Conservation (phyloP, 2,329 filamentous ascomycete genomes). For the Aspergillus sp. region DNA sequence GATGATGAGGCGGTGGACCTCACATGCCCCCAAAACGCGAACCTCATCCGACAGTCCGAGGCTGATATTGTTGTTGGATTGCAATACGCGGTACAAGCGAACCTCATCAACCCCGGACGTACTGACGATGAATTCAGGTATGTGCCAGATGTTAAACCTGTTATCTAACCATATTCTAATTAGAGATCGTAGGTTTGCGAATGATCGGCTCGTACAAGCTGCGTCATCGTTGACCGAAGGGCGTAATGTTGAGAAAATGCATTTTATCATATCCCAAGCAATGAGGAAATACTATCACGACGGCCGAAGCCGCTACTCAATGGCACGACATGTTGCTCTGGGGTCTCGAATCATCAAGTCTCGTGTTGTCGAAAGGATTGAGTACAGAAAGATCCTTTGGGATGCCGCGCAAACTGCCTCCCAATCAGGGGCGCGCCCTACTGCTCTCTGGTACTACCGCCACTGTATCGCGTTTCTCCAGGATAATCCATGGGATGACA, state of each 20-base stretch:
- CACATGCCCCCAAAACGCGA: constrained; percentile 39
- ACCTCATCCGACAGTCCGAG: constrained; percentile 60
- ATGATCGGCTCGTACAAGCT: constrained; percentile 82
- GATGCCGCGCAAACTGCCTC: constrained; percentile 75
- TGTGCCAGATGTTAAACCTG: constrained; percentile 4
- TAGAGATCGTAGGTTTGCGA: constrained; percentile 62
- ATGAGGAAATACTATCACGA: constrained; percentile 72
- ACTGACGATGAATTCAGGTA: constrained; percentile 76
- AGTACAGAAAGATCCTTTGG: constrained; percentile 74
- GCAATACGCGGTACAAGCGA: constrained; percentile 77
- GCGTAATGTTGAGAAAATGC: constrained; percentile 72
- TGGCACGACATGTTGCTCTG: constrained; percentile 78
- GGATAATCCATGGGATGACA: constrained; percentile 72
- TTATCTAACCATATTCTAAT: constrained; percentile 4
- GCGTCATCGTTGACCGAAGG: constrained; percentile 68
- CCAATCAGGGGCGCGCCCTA: constrained; percentile 78
- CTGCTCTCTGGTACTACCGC: constrained; percentile 78
- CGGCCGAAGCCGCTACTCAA: constrained; percentile 65
- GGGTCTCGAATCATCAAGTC: constrained; percentile 72
- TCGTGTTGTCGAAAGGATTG: constrained; percentile 58
- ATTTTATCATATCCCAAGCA: constrained; percentile 81
- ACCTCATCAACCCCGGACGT: constrained; percentile 77
- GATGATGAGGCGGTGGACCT: constrained; percentile 41
- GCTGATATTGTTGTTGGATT: constrained; percentile 69
- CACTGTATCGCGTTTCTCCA: constrained; percentile 78